Evolutionary conservation across 805 yeast genomes (phyloP).

Genomic region (Teunomyces aglyptinius): DNA sequence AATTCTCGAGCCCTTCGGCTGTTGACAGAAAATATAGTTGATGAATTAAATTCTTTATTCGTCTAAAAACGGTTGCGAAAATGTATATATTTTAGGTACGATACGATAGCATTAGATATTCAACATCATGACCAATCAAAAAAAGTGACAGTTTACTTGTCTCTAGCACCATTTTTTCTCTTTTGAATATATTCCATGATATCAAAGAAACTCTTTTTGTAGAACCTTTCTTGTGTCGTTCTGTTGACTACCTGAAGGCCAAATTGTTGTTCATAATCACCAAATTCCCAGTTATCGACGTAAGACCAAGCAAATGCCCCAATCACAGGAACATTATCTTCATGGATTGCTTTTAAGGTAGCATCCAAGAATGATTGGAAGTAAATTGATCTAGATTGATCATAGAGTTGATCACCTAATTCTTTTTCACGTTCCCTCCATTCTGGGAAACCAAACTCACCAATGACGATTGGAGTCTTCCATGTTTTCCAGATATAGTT

Average conservation of each 20-base stretch:
- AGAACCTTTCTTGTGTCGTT: slow-evolving; percentile 23
- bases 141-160: not conserved
- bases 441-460: slow-evolving; percentile 35
- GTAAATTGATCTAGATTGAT: slow-evolving; percentile 27
- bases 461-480: slow-evolving; percentile 23
- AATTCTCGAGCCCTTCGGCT: slow-evolving; percentile 2
- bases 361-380: slow-evolving; percentile 25
- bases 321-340: slow-evolving; percentile 24
- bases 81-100: not conserved
- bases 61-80: not conserved
- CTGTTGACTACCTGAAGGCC: slow-evolving; percentile 25
- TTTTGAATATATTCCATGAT: slow-evolving; percentile 1
- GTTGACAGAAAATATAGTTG: slow-evolving; percentile 6
- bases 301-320: slow-evolving; percentile 35
- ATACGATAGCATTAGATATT: too few relatives aligned
- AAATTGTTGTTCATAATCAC: slow-evolving; percentile 19
- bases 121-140: too few relatives aligned
- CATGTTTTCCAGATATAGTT: slow-evolving; percentile 23
- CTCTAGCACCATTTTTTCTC: not conserved
- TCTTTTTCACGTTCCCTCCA: slow-evolving; percentile 26
- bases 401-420: slow-evolving; percentile 24
- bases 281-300: slow-evolving; percentile 34
- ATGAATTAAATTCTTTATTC: slow-evolving; percentile 6
- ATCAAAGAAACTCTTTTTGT: slow-evolving; percentile 15
- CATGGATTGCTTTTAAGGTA: slow-evolving; percentile 20